These are phyloP conservation scores for Paecilomyces dactylethromorphus DNA, from an alignment of 2,329 filamentous ascomycete genomes.

Conservation along the genomic window DNA sequence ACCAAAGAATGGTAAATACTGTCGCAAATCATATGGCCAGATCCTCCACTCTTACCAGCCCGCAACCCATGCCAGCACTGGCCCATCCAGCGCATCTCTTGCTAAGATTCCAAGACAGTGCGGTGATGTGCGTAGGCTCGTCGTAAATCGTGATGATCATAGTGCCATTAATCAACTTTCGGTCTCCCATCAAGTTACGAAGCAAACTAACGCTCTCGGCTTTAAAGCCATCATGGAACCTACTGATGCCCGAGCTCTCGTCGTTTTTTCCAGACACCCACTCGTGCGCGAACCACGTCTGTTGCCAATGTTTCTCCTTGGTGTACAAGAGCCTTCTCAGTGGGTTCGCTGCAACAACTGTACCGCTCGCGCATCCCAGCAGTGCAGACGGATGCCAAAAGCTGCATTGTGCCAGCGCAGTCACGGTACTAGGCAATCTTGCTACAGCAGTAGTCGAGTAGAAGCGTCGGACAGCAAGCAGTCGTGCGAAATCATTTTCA, in stretches of 20 bases:
- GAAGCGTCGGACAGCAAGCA: constrained; percentile 46
- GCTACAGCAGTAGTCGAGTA: constrained; percentile 45
- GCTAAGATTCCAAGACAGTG: constrained; percentile 64
- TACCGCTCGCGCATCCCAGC: constrained; percentile 47
- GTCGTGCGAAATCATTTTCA: constrained; percentile 46
- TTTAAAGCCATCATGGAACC: constrained; percentile 39
- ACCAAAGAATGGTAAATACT: not conserved
- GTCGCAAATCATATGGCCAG: constrained; percentile 39
- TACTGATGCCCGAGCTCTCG: constrained; percentile 28
- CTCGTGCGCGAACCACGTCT: constrained; percentile 53
- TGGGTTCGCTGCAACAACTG: constrained; percentile 46
- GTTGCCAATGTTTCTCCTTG: constrained; percentile 47
- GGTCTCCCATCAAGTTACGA: constrained; percentile 22
- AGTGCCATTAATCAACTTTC: constrained; percentile 24
- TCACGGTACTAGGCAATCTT: constrained; percentile 34
- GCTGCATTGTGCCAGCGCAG: constrained; percentile 27
- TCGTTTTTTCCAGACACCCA: constrained; percentile 35
- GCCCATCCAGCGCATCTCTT: constrained; percentile 60
- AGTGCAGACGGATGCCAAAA: constrained; percentile 48
- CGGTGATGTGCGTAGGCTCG: constrained; percentile 55
- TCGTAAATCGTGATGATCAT: constrained; percentile 49
- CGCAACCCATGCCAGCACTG: constrained; percentile 60
- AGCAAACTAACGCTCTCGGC: constrained; percentile 30
- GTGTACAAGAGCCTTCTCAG: constrained; percentile 44
- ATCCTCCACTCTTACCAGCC: constrained; percentile 61